These are phyloP conservation scores for Calonectria henricotiae DNA, from an alignment of 2,329 filamentous ascomycete species.

Conservation along the genomic window DNA sequence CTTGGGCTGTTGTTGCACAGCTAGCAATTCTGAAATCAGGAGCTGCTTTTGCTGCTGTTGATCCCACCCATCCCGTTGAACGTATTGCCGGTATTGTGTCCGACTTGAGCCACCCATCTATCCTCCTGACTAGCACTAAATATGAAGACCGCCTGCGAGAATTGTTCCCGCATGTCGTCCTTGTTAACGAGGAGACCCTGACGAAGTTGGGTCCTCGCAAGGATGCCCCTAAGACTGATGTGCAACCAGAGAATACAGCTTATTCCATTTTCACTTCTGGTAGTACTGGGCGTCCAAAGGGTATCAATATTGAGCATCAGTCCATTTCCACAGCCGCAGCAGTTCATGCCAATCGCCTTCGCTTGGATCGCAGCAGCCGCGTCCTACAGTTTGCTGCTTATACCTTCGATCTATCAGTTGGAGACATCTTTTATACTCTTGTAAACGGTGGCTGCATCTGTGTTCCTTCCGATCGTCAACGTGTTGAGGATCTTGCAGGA, in stretches of 20 bases:
- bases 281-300: constrained; percentile 1
- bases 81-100: constrained; percentile 12
- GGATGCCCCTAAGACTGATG: constrained; percentile 13
- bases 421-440: constrained; percentile 8
- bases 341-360: constrained; percentile 3
- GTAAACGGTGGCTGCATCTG: constrained; percentile 13
- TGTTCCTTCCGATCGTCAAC: constrained; percentile 3
- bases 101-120: not conserved
- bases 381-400: constrained; percentile 14
- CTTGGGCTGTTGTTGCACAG: constrained; percentile 13
- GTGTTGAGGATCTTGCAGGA: constrained; percentile 10
- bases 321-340: constrained; percentile 5
- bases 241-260: constrained; percentile 6
- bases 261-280: constrained; percentile 15
- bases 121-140: constrained; percentile 7
- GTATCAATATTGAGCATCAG: constrained; percentile 18
- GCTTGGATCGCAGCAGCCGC: constrained; percentile 6
- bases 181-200: not conserved
- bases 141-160: constrained; percentile 8
- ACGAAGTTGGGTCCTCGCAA: constrained; percentile 3
- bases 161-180: not conserved
- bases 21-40: constrained; percentile 4
- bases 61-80: constrained; percentile 14
- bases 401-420: constrained; percentile 5
- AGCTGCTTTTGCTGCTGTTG: constrained; percentile 6